Evolutionary conservation across 768 basidiomycete species (phyloP).

Genomic region (Boletus pseudopeckii): DNA sequence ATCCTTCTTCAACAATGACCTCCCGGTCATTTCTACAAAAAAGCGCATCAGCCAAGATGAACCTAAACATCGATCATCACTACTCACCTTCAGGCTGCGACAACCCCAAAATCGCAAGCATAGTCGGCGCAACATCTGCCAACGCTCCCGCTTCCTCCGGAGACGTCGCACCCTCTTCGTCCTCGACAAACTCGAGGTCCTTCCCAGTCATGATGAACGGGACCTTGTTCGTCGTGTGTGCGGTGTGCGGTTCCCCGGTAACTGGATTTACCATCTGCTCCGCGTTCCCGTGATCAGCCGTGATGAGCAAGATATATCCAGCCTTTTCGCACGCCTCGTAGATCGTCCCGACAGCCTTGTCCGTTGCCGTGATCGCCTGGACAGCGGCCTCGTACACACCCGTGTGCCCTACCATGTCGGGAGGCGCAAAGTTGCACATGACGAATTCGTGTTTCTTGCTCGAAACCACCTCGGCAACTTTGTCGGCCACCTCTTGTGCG

Average conservation of each 20-base stretch:
- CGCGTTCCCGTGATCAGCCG: conserved; percentile 94
- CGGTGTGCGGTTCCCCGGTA: conserved; percentile 86
- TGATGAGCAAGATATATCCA: conserved; percentile 84
- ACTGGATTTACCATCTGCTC: conserved; percentile 88
- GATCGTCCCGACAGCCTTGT: conserved; percentile 83
- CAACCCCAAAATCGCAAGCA: conserved; percentile 74
- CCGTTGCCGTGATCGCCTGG: conserved; percentile 82
- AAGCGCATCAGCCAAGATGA: not conserved
- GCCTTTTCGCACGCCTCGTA: conserved; percentile 82
- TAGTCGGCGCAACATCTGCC: conserved; percentile 89
- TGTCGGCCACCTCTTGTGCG: conserved; percentile 83
- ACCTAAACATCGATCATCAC: not conserved
- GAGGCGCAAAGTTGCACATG: conserved; percentile 98
- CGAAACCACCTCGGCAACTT: conserved; percentile 83
- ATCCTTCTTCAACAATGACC: conserved; percentile 28
- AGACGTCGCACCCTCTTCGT: conserved; percentile 43
- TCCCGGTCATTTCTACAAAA: conserved; percentile 28
- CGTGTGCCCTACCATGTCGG: conserved; percentile 97
- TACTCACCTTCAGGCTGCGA: conserved; percentile 63
- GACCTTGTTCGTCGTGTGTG: conserved; percentile 84
- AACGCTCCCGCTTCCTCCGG: conserved; percentile 70
- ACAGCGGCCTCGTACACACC: conserved; percentile 91
- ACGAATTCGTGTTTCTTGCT: conserved; percentile 75
- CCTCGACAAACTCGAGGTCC: conserved; percentile 50
- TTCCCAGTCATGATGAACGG: conserved; percentile 86